These are phyloP conservation scores for Anethum foeniculum DNA, from an alignment of 140 eudicot genomes.

Conservation along the genomic window DNA sequence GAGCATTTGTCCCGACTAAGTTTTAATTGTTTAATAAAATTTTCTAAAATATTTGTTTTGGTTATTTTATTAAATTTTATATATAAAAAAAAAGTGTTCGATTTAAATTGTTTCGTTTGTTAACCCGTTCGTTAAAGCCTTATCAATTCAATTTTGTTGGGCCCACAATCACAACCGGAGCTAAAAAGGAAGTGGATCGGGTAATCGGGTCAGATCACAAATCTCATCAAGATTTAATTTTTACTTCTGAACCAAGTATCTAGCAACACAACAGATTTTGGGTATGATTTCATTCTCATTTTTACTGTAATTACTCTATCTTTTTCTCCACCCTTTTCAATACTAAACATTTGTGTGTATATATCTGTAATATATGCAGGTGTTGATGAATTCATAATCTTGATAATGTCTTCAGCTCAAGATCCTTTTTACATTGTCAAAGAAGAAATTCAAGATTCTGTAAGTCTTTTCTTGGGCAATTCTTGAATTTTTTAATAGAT, in stretches of 20 bases:
- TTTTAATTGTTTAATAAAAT: too few species aligned
- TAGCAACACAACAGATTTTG: not conserved
- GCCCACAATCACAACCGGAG: not conserved
- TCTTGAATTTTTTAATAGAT: not conserved
- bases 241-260: constrained; percentile 3
- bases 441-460: constrained; percentile 83
- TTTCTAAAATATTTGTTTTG: too few species aligned
- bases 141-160: not conserved
- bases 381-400: not conserved
- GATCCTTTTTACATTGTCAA: constrained; percentile 81
- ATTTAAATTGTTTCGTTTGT: too few species aligned
- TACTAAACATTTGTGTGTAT: not conserved
- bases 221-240: not conserved
- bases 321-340: not conserved
- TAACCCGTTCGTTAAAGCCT: too few species aligned
- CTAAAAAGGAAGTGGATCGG: not conserved
- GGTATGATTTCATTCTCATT: not conserved
- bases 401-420: constrained; percentile 64
- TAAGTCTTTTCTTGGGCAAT: constrained; percentile 22
- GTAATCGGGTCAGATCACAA: constrained; percentile 7
- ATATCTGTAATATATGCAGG: not conserved
- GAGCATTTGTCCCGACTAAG: too few species aligned
- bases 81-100: too few species aligned
- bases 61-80: too few species aligned
- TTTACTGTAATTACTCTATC: not conserved